These are phyloP conservation scores for Hsuehochloa calcarea DNA, from an alignment of 176 grass and related monocot species.

Conservation along the genomic window DNA sequence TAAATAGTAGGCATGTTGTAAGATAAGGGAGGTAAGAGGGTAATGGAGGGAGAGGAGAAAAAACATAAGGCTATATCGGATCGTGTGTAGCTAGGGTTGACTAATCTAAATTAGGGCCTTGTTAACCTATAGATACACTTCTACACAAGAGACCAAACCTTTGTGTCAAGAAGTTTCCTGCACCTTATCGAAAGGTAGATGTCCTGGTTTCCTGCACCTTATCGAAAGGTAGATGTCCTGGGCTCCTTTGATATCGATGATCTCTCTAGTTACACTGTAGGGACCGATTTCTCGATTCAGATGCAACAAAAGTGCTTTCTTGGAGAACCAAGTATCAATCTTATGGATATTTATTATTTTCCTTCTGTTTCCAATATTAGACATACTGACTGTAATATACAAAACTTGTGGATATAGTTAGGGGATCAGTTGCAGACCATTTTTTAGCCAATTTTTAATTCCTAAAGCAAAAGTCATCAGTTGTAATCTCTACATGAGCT, in stretches of 20 bases:
- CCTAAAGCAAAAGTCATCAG: conserved; percentile 2
- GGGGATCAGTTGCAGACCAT: not conserved
- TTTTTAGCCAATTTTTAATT: conserved; percentile 4
- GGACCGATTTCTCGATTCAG: conserved; percentile 12
- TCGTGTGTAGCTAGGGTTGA: not conserved
- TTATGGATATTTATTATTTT: not conserved
- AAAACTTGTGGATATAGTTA: not conserved
- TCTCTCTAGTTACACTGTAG: conserved; percentile 3
- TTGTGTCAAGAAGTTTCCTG: not conserved
- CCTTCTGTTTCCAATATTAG: not conserved
- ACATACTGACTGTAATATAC: not conserved
- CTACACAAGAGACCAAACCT: not conserved
- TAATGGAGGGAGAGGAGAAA: conserved; percentile 9
- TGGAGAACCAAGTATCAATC: not conserved
- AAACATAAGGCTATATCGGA: not conserved
- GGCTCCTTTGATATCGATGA: not conserved
- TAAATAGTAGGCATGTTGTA: conserved; percentile 16
- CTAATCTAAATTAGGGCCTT: not conserved
- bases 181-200: not conserved
- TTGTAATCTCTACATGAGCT: not conserved
- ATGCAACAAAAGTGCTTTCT: not conserved
- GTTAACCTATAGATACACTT: not conserved
- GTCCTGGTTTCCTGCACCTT: not conserved
- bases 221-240: not conserved
- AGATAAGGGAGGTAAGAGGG: not conserved